phyloP scores from a whole-genome alignment of 331 rosid genomes.

The Acacia concinna region DNA sequence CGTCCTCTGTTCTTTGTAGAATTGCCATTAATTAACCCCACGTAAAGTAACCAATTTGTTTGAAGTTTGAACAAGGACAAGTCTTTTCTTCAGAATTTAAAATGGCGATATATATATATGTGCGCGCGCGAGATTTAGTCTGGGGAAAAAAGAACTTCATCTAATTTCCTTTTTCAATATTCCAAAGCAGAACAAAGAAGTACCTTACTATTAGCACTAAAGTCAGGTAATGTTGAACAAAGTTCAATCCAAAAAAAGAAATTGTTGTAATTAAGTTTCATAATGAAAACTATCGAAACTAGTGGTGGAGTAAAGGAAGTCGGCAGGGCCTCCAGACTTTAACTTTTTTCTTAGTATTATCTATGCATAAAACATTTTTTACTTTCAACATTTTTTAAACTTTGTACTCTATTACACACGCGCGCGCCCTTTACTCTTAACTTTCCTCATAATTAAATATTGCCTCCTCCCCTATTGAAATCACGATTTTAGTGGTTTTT shows the following conservation, averaged over 20 bases:
- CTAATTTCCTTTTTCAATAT: background rate
- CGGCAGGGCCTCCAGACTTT: background rate
- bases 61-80: background rate
- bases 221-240: background rate
- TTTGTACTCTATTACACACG: too few relatives aligned
- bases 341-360: background rate
- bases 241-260: background rate
- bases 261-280: background rate
- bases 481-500: background rate
- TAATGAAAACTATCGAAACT: background rate
- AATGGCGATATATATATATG: background rate
- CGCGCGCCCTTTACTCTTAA: too few relatives aligned
- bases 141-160: background rate
- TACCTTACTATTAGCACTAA: background rate
- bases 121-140: background rate
- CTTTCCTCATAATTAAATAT: background rate
- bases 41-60: background rate
- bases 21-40: background rate
- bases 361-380: background rate
- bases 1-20: background rate
- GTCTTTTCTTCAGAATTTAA: slow-evolving; percentile 11
- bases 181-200: background rate
- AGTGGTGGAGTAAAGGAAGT: background rate
- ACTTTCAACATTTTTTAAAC: too few relatives aligned
- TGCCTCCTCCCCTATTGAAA: background rate